Base-by-base conservation (phyloP, 305 asterid genomes). In the Fraxinus platypoda region DNA sequence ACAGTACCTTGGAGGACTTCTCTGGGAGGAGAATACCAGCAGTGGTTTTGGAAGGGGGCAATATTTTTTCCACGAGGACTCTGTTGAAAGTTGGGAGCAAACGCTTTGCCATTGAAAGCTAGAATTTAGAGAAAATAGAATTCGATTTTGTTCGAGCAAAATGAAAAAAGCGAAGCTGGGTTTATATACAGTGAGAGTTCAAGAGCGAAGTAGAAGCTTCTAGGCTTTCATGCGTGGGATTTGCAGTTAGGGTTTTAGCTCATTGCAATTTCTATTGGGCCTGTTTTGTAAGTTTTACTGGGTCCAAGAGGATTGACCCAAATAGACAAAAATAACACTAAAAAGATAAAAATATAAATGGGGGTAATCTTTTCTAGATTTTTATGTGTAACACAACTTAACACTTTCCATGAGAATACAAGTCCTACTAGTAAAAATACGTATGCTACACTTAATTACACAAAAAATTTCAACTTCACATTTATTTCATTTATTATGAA, bases 21-120 rank as follows among this genome's bases (percentile, higher is more conserved):
- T 95, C 98, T 1, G 99, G 99, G 71, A 95, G 97, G 80, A 95
- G 97, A 81, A 95, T 94, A 35, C 98, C 99, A 19, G 93, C 91
- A 12, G 89, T 78, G 80, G 99, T 94, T 88, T 94, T 94, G 79
- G 99, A 86, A 25, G 98, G 98, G 23, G 93, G 91, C 7, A 86
- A 78, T 62, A 93, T 84, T 80, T 95, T 95, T 90, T 95, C 97
- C 13, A 95, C 87, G 1, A 95, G 92, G 37, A 95, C 93, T 80
- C 99, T 88, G 91, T 95, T 95, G 19, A 95, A 84, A n/a, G 95
- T 81, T 73, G 98, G 98, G 80, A 95, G 87, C 89, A 95, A 87
- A 26, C 99, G 98, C 81, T 84, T 94, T 1, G 98, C 97, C 98
- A 95, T 82, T 78, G 70, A 66, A 4, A 66, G 8, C 52, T 66